Evolutionary conservation across 495 filamentous ascomycete genomes (phyloP).

Genomic region (Pyrenula aspistea): DNA sequence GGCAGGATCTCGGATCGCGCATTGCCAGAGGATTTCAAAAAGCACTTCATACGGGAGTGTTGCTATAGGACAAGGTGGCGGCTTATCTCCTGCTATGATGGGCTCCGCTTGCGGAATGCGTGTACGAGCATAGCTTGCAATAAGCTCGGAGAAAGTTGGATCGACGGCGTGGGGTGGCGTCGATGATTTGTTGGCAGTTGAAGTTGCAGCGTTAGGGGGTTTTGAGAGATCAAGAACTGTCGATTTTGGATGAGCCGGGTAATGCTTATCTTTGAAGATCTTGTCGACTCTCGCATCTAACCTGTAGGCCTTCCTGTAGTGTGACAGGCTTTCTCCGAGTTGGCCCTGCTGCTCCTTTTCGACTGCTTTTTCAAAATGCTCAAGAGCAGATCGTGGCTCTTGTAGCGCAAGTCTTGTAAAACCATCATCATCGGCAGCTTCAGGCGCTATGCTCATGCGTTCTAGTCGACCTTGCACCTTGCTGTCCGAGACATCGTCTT

Average conservation of each 20-base stretch:
- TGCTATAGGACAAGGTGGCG: conserved; percentile 67
- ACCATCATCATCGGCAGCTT: conserved; percentile 18
- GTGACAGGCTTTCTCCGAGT: conserved; percentile 76
- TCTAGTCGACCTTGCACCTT: conserved; percentile 7
- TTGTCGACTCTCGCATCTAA: conserved; percentile 78
- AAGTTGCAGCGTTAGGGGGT: conserved; percentile 37
- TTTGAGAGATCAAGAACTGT: conserved; percentile 25
- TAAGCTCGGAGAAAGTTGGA: conserved; percentile 45
- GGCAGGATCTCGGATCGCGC: conserved; percentile 66
- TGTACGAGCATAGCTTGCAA: conserved; percentile 58
- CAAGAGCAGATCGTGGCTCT: conserved; percentile 68
- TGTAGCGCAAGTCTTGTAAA: conserved; percentile 14
- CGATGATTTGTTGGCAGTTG: conserved; percentile 36
- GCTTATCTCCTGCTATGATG: conserved; percentile 48
- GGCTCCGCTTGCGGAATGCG: conserved; percentile 48
- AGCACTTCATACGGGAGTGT: conserved; percentile 73
- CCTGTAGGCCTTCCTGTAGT: conserved; percentile 83
- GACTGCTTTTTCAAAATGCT: conserved; percentile 87
- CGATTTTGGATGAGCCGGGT: conserved; percentile 50
- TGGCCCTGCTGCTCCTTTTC: conserved; percentile 76
- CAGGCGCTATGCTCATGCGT: conserved; percentile 13
- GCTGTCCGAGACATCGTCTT: background rate
- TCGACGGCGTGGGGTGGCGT: conserved; percentile 4
- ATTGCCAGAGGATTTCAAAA: conserved; percentile 54
- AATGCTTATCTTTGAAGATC: conserved; percentile 83